A percentile compares a stretch with the other conserved stretches of the same genome.
Conservation (phyloP, 192 early-diverging fungal species). For the Podila epicladia region DNA sequence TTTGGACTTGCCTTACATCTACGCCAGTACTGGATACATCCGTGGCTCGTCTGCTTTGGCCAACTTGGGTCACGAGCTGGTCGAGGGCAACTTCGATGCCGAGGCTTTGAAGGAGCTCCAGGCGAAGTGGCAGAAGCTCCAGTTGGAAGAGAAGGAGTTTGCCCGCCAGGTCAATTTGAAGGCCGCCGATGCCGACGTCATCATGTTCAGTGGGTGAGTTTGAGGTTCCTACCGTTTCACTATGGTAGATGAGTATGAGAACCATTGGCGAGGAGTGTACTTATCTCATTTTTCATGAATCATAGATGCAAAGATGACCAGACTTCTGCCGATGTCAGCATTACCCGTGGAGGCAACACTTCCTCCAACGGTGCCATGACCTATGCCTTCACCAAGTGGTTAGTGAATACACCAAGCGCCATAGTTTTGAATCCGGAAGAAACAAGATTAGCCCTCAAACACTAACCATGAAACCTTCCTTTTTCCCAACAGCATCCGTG, state of each 20-base stretch:
- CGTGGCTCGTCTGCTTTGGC: conserved; percentile 28
- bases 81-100: conserved; percentile 35
- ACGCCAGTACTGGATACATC: conserved; percentile 60
- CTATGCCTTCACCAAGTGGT: conserved; percentile 66
- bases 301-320: conserved; percentile 69
- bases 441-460: not conserved
- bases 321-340: conserved; percentile 70
- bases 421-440: not conserved
- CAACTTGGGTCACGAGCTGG: conserved; percentile 34
- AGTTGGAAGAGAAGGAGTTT: conserved; percentile 37
- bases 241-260: not conserved
- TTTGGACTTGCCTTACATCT: conserved; percentile 73
- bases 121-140: conserved; percentile 21
- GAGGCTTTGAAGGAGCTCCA: conserved; percentile 38
- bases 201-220: conserved; percentile 71
- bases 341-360: conserved; percentile 48
- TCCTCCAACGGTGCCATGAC: conserved; percentile 68
- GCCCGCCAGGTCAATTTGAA: conserved; percentile 28
- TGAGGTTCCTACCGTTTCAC: not conserved
- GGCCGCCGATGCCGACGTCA: conserved; percentile 60
- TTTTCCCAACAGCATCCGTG: conserved; percentile 44
- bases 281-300: not conserved
- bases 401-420: not conserved
- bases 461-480: not conserved
- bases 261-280: conserved; percentile 2